Evolutionary conservation across 108 stramenopile species (phyloP).

Genomic region (Schizochytrium sp.): DNA sequence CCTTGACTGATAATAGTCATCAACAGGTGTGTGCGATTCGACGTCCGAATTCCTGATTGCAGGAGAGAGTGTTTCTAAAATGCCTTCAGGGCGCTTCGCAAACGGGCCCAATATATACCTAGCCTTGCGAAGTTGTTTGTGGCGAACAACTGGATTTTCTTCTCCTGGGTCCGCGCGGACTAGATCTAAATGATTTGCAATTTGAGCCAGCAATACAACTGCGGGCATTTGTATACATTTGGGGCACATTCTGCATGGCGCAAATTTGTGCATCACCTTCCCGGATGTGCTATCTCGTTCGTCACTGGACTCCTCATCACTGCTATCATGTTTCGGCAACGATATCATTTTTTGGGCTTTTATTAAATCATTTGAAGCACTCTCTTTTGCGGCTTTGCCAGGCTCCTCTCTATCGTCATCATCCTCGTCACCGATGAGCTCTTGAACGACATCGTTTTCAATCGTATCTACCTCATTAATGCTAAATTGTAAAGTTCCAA

Average conservation of each 20-base stretch:
- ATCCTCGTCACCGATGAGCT: too few relatives aligned
- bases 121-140: neutral
- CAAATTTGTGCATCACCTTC: neutral
- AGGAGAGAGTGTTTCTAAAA: too few relatives aligned
- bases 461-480: too few relatives aligned
- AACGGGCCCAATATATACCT: neutral
- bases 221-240: slow-evolving; percentile 34
- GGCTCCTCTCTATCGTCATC: neutral
- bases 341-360: neutral
- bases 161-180: slow-evolving; percentile 27
- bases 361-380: neutral
- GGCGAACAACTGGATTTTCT: neutral
- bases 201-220: slow-evolving; percentile 1
- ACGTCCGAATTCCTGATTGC: too few relatives aligned
- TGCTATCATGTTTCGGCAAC: slow-evolving; percentile 46
- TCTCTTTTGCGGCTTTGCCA: neutral
- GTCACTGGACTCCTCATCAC: slow-evolving; percentile 24
- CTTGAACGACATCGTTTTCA: too few relatives aligned
- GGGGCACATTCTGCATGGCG: slow-evolving; percentile 3
- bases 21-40: neutral
- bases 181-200: slow-evolving; percentile 47
- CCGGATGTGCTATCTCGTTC: neutral
- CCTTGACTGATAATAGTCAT: neutral
- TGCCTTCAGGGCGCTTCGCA: neutral
- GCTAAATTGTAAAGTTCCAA: too few relatives aligned